phyloP scores from a whole-genome alignment of 306 rosid species.

The Ammopiptanthus mongolicus region DNA sequence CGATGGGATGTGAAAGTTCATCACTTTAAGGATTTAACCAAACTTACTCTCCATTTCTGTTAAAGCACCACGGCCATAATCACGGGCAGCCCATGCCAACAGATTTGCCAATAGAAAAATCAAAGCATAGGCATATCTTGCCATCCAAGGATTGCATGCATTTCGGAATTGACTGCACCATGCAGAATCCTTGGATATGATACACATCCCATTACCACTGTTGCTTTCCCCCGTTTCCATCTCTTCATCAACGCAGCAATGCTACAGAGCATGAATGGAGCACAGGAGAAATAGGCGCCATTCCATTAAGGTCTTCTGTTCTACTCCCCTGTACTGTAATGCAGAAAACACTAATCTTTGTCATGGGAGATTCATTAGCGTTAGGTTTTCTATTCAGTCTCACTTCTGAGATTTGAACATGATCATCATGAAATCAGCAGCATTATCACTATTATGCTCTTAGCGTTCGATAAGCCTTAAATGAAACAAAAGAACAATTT shows the following conservation, averaged over 20 bases:
- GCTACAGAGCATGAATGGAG: conserved; percentile 16
- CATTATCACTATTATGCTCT: too few relatives aligned
- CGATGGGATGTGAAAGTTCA: neutral
- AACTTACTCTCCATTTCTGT: conserved; percentile 85
- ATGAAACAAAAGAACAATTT: conserved; percentile 14
- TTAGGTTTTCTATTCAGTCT: too few relatives aligned
- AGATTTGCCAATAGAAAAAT: conserved; percentile 72
- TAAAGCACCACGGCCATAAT: conserved; percentile 63
- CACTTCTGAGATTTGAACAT: too few relatives aligned
- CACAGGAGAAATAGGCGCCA: conserved; percentile 17
- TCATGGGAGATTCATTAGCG: conserved; percentile 6
- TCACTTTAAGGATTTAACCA: conserved; percentile 4
- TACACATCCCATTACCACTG: conserved; percentile 25
- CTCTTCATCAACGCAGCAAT: conserved; percentile 27
- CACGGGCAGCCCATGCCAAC: conserved; percentile 94
- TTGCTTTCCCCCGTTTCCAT: conserved; percentile 54
- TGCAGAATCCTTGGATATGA: conserved; percentile 37
- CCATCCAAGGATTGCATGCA: conserved; percentile 97
- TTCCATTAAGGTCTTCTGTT: neutral
- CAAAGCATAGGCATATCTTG: conserved; percentile 81
- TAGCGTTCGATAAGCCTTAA: conserved; percentile 16
- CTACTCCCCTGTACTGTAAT: conserved; percentile 13
- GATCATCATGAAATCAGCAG: too few relatives aligned
- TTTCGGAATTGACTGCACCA: conserved; percentile 75
- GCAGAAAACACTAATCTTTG: conserved; percentile 14